Conservation (phyloP, 345 rosid genomes). For the Excoecaria cochinchinensis region DNA sequence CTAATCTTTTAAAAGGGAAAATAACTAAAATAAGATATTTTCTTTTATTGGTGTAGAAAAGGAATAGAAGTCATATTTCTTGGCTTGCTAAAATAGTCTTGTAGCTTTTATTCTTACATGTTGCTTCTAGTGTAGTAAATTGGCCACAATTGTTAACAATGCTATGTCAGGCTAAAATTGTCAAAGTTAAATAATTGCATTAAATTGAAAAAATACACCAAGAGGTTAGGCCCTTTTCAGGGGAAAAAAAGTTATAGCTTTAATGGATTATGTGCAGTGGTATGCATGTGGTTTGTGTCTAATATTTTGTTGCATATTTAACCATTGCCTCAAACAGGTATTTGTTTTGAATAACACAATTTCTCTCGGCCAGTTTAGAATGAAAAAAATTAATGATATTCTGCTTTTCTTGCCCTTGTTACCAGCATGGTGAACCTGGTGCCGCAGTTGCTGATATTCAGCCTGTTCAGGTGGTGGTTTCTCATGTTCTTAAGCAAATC, state of each 20-base stretch:
- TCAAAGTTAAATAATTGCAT: background rate
- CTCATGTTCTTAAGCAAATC: constrained; percentile 81
- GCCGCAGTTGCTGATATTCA: constrained; percentile 88
- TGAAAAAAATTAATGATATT: constrained; percentile 4
- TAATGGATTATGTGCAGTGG: constrained; percentile 2
- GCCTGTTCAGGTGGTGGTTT: constrained; percentile 81
- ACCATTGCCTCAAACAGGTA: background rate
- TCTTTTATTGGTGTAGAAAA: background rate
- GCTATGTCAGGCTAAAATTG: background rate
- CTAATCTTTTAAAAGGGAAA: background rate
- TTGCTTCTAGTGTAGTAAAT: background rate
- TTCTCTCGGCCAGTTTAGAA: constrained; percentile 2
- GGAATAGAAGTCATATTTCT: background rate
- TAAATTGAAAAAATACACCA: background rate
- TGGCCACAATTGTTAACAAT: background rate
- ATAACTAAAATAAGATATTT: background rate
- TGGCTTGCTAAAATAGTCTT: background rate
- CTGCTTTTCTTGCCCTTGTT: constrained; percentile 16
- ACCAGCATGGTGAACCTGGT: constrained; percentile 92
- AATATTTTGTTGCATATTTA: background rate
- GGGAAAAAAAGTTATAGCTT: constrained; percentile 9
- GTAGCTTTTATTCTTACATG: background rate
- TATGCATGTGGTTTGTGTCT: constrained; percentile 5
- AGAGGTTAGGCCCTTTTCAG: background rate
- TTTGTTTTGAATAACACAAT: background rate